Base-by-base conservation (phyloP, 2,329 filamentous ascomycete genomes). In the Colletotrichum sp. region DNA sequence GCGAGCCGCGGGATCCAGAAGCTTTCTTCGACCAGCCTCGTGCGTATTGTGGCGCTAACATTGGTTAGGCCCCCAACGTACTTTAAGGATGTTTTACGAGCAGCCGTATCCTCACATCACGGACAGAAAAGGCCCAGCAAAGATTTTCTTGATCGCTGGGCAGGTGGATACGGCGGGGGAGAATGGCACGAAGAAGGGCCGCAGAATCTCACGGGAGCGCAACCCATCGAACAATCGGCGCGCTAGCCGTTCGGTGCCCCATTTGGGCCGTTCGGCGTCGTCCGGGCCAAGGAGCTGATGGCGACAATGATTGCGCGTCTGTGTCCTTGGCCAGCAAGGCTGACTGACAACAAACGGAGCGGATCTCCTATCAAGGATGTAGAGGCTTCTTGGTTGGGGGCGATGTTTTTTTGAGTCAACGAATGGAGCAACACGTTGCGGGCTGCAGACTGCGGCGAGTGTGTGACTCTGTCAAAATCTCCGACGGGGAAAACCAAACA, bases 271-370 rank as follows among this genome's bases (percentile, higher is more conserved):
- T 59, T 76, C 73, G 73, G 73, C 73, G 70, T 76, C 70, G 70
- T 73, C 70, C 73, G 73, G 73, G 63, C 28, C 76, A 73, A 76
- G 73, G 34, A 55, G 30, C 39, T 49, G 60, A 72, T 77, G 74
- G 76, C 76, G 74, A 76, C 68, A 65, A 72, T 68, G 71, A 76
- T 78, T 78, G 77, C 77, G 77, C 72, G 77, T 77, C 77, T 77
- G 63, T 32, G 44, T 68, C 66, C 76, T 77, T 77, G 76, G 76
- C 76, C 44, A 30, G 67, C 75, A 74, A 70, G 69, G 73, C 66
- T 68, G 68, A 66, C 65, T 68, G 55, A 59, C 44, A 64, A 36
- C 24, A 26, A 67, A 62, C n/a, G 55, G 13, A 30, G 68, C 21
- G 30, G 64, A 44, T 73, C 49, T 28, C 36, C 39, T 52, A 16